These are phyloP conservation scores for Alternaria arbusti DNA, from an alignment of 2,329 filamentous ascomycete genomes.

Conservation along the genomic window DNA sequence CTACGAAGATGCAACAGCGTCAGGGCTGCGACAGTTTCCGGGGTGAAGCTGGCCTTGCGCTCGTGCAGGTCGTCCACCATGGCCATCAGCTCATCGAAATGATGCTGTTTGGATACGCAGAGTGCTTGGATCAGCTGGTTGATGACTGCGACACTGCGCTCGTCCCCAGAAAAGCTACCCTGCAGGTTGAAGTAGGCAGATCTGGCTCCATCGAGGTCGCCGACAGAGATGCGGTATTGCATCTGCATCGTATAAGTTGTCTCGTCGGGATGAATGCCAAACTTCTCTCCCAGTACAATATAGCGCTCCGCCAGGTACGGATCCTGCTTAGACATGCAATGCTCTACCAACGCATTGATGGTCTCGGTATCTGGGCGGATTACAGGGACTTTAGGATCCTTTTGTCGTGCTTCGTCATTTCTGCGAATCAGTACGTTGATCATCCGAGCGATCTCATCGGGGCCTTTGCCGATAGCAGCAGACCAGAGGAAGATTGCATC, in stretches of 20 bases:
- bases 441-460: constrained; percentile 76
- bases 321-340: constrained; percentile 73
- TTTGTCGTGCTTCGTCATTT: constrained; percentile 54
- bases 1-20: constrained; percentile 75
- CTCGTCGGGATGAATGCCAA: constrained; percentile 70
- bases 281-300: constrained; percentile 68
- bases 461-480: constrained; percentile 71
- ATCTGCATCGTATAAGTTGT: constrained; percentile 77
- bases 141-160: constrained; percentile 67
- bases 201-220: constrained; percentile 74
- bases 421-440: constrained; percentile 68
- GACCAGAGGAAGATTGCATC: constrained; percentile 79
- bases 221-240: constrained; percentile 73
- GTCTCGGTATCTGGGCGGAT: constrained; percentile 69
- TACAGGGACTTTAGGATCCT: constrained; percentile 30
- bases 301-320: constrained; percentile 76
- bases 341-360: constrained; percentile 77
- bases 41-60: constrained; percentile 70
- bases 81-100: constrained; percentile 74
- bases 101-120: constrained; percentile 64
- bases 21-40: constrained; percentile 76
- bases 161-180: constrained; percentile 60
- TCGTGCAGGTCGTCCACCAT: constrained; percentile 76
- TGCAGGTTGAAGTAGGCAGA: constrained; percentile 70
- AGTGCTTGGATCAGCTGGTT: constrained; percentile 77